Percentiles rank a stretch among this genome's conserved stretches.
Conservation (phyloP, 495 filamentous ascomycete genomes). For the Aspergillus olivimuriae region DNA sequence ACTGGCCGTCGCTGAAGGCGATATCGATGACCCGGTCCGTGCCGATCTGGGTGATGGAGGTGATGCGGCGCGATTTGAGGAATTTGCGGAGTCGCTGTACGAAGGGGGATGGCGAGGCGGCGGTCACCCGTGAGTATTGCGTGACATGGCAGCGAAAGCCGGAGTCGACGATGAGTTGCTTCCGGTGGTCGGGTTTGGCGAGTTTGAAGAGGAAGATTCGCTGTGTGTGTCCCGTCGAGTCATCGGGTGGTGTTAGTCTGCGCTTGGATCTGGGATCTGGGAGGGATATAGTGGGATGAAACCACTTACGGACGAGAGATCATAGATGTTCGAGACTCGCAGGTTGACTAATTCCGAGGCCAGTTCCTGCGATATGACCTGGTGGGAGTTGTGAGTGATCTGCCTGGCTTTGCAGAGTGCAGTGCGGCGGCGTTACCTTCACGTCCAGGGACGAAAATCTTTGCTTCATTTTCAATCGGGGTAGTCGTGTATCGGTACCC, state of each 20-base stretch:
- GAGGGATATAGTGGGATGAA: no score
- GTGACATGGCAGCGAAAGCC: conserved; percentile 96
- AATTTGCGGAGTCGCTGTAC: conserved; percentile 77
- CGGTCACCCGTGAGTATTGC: conserved; percentile 76
- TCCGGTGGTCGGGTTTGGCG: conserved; percentile 75
- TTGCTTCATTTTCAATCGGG: conserved; percentile 86
- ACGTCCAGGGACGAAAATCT: conserved; percentile 92
- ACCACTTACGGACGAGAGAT: conserved; percentile 67
- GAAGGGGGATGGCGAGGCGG: conserved; percentile 75
- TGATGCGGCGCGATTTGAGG: conserved; percentile 80
- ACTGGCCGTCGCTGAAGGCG: conserved; percentile 84
- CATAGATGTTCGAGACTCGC: conserved; percentile 89
- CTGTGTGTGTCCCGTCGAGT: no score
- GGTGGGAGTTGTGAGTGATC: conserved; percentile 13
- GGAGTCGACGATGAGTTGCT: conserved; percentile 86
- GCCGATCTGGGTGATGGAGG: conserved; percentile 74
- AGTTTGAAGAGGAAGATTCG: conserved; percentile 93
- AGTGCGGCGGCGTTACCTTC: conserved; percentile 49
- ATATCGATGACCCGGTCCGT: conserved; percentile 92
- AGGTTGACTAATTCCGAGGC: conserved; percentile 64
- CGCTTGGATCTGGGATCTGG: no score
- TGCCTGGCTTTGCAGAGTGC: neutral
- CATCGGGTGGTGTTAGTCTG: no score
- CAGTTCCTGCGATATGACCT: conserved; percentile 94
- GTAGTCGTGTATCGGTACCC: conserved; percentile 2